Evolutionary conservation across 805 yeast genomes (phyloP), one percentile per base, ranked within the genome.

Genomic region (Barnettozyma californica): DNA sequence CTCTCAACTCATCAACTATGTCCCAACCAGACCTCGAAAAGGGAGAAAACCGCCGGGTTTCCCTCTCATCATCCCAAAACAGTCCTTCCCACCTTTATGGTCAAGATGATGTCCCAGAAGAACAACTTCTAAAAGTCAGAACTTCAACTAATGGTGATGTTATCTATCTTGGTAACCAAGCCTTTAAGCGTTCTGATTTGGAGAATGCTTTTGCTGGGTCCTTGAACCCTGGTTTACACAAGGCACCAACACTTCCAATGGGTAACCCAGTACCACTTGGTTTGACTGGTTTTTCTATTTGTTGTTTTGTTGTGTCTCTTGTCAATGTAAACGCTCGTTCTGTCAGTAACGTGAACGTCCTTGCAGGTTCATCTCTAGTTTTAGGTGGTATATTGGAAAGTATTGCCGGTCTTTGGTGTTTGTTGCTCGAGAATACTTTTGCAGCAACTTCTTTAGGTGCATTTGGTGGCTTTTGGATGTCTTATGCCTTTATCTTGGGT

Each of bases 251-350:
- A 44, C 74, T 80, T 58, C 73, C 74, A 52, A 73, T 77, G 68
- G 91, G 84, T 49, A 84, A 84, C 58, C 91, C 92, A 23, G 86
- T 85, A 42, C 91, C 91, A 20, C 68, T 84, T 53, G 92, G 91
- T 14, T 68, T 85, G 50, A 77, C 81, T 26, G 87, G 84, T 23
- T 84, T 84, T 66, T 87, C 88, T 14, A 61, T 68, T 44, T 70
- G 70, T 20, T 63, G 68, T 40, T 78, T 84, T 63, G 84, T 83
- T 26, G 71, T 84, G 37, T 79, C 87, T 2, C 60, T 84, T 57
- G 70, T 78, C 48, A 84, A 84, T 61, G 75, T 78, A 29, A 79
- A 76, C 39, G 88, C 87, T 11, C 78, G 85, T 71, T 87, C 88
- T 45, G 85, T 82, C 41, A 68, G 73, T 7, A 75, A 78, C 40